phyloP scores from a whole-genome alignment of 2,329 filamentous ascomycete species.

The Xylariomycetidae sp. region DNA sequence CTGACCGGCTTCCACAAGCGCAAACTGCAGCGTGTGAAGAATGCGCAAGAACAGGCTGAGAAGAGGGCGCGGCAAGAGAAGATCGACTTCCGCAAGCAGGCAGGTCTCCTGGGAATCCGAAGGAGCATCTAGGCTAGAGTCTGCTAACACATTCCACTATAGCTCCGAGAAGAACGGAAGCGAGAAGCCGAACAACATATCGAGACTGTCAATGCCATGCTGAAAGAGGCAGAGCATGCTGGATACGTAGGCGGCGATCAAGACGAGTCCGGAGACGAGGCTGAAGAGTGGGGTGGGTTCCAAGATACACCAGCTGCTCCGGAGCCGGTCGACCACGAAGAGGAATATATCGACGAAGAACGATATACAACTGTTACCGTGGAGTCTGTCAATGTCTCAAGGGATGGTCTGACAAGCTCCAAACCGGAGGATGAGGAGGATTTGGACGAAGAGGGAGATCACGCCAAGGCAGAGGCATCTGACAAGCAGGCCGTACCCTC shows the following conservation, averaged over 20 bases:
- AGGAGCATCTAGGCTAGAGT: background rate
- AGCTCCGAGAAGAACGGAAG: constrained; percentile 81
- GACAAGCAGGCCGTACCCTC: too few species aligned
- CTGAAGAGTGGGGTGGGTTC: constrained; percentile 59
- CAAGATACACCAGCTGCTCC: constrained; percentile 41
- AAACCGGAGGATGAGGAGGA: constrained; percentile 40
- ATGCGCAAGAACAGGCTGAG: constrained; percentile 74
- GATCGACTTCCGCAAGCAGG: constrained; percentile 68
- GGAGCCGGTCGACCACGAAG: constrained; percentile 65
- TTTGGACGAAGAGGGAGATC: constrained; percentile 25
- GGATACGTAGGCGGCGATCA: constrained; percentile 33
- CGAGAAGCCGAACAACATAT: constrained; percentile 79
- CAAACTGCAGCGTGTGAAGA: constrained; percentile 77
- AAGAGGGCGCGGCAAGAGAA: constrained; percentile 74
- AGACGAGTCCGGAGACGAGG: constrained; percentile 23
- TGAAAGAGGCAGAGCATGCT: constrained; percentile 55
- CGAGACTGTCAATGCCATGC: constrained; percentile 63
- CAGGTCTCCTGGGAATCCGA: constrained; percentile 31
- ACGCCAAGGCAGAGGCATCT: constrained; percentile 16
- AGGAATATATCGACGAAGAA: constrained; percentile 95
- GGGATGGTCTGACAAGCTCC: constrained; percentile 56
- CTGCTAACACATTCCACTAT: constrained; percentile 1
- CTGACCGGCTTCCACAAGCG: constrained; percentile 96
- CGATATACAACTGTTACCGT: constrained; percentile 93
- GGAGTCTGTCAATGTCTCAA: constrained; percentile 76